Evolutionary conservation across 148 eudicot species (phyloP).

Genomic region (Silene latifolia): DNA sequence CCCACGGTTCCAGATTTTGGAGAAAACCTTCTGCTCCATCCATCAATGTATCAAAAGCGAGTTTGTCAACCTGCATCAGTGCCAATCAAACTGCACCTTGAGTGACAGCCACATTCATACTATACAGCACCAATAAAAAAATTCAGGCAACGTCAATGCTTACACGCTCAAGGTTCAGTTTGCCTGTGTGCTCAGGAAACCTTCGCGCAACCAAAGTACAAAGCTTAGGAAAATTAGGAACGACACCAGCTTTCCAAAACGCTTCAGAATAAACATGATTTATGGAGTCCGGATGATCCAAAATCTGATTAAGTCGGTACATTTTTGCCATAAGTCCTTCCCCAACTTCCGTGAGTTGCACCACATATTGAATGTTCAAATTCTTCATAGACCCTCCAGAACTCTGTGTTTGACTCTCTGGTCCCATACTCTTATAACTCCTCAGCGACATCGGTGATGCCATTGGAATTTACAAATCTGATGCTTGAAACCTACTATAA

Average conservation of each 20-base stretch:
- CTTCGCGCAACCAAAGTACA: slow-evolving; percentile 75
- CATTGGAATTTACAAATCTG: slow-evolving; percentile 3
- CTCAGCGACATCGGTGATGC: slow-evolving; percentile 41
- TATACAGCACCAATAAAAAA: background rate
- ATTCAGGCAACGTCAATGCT: slow-evolving; percentile 18
- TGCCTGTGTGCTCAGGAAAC: slow-evolving; percentile 96
- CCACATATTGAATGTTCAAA: slow-evolving; percentile 84
- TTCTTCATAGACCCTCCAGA: slow-evolving; percentile 65
- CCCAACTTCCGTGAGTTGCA: slow-evolving; percentile 91
- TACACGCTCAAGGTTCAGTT: slow-evolving; percentile 88
- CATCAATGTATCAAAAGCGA: slow-evolving; percentile 76
- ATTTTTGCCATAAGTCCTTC: slow-evolving; percentile 96
- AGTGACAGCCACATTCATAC: slow-evolving; percentile 11
- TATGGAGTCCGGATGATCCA: slow-evolving; percentile 84
- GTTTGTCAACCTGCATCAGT: slow-evolving; percentile 70
- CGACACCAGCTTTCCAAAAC: slow-evolving; percentile 87
- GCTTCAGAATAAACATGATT: slow-evolving; percentile 71
- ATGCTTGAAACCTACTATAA: background rate
- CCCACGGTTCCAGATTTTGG: slow-evolving; percentile 95
- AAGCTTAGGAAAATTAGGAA: slow-evolving; percentile 83
- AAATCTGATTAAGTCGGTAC: slow-evolving; percentile 82
- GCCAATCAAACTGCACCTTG: slow-evolving; percentile 4
- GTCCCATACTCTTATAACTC: slow-evolving; percentile 44
- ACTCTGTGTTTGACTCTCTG: slow-evolving; percentile 51
- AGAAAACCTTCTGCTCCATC: slow-evolving; percentile 82